phyloP scores from a whole-genome alignment of 2,329 filamentous ascomycete species.

The Venturiaceae sp. region DNA sequence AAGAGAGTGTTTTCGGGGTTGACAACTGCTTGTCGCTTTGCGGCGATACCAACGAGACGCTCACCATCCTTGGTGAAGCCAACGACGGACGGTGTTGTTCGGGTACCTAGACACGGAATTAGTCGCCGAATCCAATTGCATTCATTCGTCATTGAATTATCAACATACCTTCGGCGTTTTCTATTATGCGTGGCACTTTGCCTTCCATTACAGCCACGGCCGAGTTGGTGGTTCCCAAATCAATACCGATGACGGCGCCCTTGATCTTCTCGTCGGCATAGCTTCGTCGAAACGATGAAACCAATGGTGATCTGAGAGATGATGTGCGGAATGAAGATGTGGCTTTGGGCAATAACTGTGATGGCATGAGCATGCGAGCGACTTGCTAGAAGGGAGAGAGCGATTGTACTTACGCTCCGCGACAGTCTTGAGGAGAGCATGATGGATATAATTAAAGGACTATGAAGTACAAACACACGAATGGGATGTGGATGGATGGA shows the following conservation, averaged over 20 bases:
- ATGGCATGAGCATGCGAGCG: background rate
- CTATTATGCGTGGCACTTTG: slow-evolving; percentile 89
- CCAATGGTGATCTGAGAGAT: slow-evolving; percentile 59
- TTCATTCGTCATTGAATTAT: slow-evolving; percentile 10
- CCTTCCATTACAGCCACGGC: slow-evolving; percentile 97
- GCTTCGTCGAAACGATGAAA: slow-evolving; percentile 58
- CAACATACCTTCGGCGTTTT: slow-evolving; percentile 79
- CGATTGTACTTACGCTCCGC: slow-evolving; percentile 25
- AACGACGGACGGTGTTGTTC: slow-evolving; percentile 89
- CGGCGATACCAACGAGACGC: slow-evolving; percentile 91
- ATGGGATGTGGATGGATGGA: slow-evolving; percentile 13
- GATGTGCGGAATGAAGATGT: slow-evolving; percentile 58
- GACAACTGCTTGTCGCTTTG: slow-evolving; percentile 95
- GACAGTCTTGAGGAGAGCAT: slow-evolving; percentile 33
- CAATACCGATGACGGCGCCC: slow-evolving; percentile 95
- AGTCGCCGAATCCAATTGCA: background rate
- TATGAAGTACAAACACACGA: slow-evolving; percentile 14
- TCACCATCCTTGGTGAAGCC: slow-evolving; percentile 94
- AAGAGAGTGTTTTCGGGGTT: slow-evolving; percentile 99
- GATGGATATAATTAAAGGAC: slow-evolving; percentile 12
- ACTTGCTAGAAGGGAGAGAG: slow-evolving; percentile 5
- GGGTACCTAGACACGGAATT: slow-evolving; percentile 49
- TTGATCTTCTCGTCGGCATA: slow-evolving; percentile 84
- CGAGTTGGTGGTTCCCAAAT: slow-evolving; percentile 96
- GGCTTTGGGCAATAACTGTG: slow-evolving; percentile 59